A percentile compares a stretch with the other conserved stretches of the same genome.
Evolutionary conservation across 495 filamentous ascomycete species (phyloP).

Genomic region (Cercophora samala): DNA sequence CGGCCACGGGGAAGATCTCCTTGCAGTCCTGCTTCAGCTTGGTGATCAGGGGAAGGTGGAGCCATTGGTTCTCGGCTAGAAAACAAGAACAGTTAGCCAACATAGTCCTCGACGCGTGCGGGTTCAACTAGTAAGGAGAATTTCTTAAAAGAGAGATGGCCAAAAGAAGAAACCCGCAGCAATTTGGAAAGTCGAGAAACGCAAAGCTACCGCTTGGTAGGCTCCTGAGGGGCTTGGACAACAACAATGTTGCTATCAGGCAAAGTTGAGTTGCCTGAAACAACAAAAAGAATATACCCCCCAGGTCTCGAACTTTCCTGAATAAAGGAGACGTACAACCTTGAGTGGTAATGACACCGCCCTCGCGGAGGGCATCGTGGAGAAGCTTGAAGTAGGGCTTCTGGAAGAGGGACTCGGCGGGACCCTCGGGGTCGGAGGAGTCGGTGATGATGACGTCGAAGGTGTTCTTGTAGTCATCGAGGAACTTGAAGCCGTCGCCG

Average conservation of each 20-base stretch:
- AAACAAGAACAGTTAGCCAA: conserved; percentile 30
- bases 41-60: conserved; percentile 86
- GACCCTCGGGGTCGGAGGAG: conserved; percentile 94
- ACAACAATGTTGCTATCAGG: conserved; percentile 20
- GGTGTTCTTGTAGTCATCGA: conserved; percentile 84
- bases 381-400: conserved; percentile 98
- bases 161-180: conserved; percentile 15
- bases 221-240: conserved; percentile 23
- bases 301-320: conserved; percentile 33
- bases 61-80: conserved; percentile 98
- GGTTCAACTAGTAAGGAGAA: conserved; percentile 8
- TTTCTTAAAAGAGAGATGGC: conserved; percentile 1
- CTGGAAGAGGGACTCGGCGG: conserved; percentile 93
- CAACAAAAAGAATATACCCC: conserved; percentile 24
- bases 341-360: conserved; percentile 99
- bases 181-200: conserved; percentile 20
- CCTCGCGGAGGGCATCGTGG: conserved; percentile 80
- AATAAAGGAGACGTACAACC: conserved; percentile 90
- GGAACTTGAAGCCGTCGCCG: conserved; percentile 97
- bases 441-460: conserved; percentile 99
- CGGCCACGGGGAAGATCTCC: conserved; percentile 94
- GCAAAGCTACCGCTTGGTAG: conserved; percentile 36
- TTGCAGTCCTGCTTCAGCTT: conserved; percentile 93
- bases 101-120: not conserved
- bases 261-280: conserved; percentile 29